A percentile compares a stretch with the other conserved stretches of the same genome.
These are phyloP conservation scores for Venturia carpophila DNA, from an alignment of 2,329 filamentous ascomycete species.

Conservation along the genomic window DNA sequence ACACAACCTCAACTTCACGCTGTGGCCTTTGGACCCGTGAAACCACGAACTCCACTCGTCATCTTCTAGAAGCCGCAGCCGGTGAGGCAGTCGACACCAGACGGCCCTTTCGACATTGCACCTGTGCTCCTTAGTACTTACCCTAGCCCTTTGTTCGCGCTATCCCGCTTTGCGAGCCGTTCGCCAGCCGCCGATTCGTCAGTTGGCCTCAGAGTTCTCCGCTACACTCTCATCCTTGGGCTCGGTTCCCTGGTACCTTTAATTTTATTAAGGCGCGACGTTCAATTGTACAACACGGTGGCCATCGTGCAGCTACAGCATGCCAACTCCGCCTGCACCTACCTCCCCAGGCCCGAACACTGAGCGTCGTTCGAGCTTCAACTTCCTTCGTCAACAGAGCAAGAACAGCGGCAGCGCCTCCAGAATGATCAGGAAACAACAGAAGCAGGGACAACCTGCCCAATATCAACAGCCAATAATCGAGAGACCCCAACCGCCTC, in stretches of 20 bases:
- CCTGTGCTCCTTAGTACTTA: not conserved
- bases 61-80: not conserved
- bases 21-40: not conserved
- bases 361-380: constrained; percentile 27
- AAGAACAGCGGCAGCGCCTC: constrained; percentile 23
- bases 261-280: constrained; percentile 8
- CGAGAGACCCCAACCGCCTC: constrained; percentile 50
- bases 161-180: not conserved
- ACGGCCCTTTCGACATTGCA: not conserved
- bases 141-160: not conserved
- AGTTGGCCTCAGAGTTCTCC: not conserved
- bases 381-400: constrained; percentile 32
- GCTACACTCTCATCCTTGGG: not conserved
- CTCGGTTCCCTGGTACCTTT: not conserved
- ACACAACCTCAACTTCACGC: not conserved
- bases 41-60: not conserved
- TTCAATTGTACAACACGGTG: not conserved
- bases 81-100: not conserved
- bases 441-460: constrained; percentile 45
- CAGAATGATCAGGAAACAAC: constrained; percentile 49
- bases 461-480: constrained; percentile 48
- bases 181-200: constrained; percentile 5
- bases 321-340: not conserved
- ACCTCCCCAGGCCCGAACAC: not conserved
- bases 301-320: not conserved